phyloP scores from a whole-genome alignment of 225 moss, liverwort and hornwort species.

The Thuidium tamariscinum region DNA sequence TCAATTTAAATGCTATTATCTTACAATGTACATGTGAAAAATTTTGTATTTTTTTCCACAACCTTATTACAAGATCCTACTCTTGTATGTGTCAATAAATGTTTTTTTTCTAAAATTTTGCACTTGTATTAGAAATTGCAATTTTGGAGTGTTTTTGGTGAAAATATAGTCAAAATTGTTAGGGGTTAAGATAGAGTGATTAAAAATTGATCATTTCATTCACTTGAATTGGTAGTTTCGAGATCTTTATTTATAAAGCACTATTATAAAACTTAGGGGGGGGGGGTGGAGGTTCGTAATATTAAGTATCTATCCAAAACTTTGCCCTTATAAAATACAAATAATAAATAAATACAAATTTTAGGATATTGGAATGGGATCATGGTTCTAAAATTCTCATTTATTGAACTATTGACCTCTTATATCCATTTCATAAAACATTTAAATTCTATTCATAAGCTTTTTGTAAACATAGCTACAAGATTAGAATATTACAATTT shows the following conservation, averaged over 20 bases:
- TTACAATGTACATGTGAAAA: too few relatives aligned
- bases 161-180: too few relatives aligned
- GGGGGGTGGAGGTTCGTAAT: too few relatives aligned
- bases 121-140: too few relatives aligned
- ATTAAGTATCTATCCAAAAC: accelerated
- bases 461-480: background rate
- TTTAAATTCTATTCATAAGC: background rate
- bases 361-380: background rate
- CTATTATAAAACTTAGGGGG: background rate
- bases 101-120: too few relatives aligned
- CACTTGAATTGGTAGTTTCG: too few relatives aligned
- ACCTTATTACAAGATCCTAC: too few relatives aligned
- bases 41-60: too few relatives aligned
- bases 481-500: background rate
- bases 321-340: background rate
- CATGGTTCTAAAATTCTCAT: background rate
- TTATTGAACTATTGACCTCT: background rate
- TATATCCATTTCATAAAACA: background rate
- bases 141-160: too few relatives aligned
- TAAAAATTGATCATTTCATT: background rate
- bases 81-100: too few relatives aligned
- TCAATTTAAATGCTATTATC: too few relatives aligned
- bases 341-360: background rate
- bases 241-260: accelerated
- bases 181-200: accelerated